Evolutionary conservation across 1,284 basidiomycete genomes (phyloP), one percentile per base, ranked within the genome.

Genomic region (Melampsora americana): DNA sequence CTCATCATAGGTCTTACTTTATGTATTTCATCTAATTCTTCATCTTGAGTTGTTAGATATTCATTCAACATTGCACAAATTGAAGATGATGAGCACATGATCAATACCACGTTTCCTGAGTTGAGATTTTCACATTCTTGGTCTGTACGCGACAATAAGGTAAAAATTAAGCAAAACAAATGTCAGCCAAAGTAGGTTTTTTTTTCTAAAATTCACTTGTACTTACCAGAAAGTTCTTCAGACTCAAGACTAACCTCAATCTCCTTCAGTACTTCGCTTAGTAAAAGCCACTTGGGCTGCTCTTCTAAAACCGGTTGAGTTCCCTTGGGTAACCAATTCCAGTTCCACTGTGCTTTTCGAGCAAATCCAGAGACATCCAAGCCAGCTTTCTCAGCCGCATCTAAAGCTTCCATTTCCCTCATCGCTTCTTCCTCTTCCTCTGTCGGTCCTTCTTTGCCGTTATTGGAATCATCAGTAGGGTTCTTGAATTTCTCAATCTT

Each of bases 271-370:
- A 96, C 87, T 16, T 94, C 92, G 0, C 89, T 88, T 3, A 99
- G 84, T 3, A 97, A 83, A 69, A 87, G 87, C 95, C 96, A 99
- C 82, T 99, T 99, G 0, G 95, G 95, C 53, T 92, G 87, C 82
- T 97, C 95, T 82, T 99, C 95, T 23, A 99, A 85, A 0, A 94
- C 88, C 0, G 92, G 91, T 56, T 92, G 89, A 81, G 96, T 90
- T 0, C 89, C 90, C 11, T 88, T 86, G 0, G 93, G 91, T 12
- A 94, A 80, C 89, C 92, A 92, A 48, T 35, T 48, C 46, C 76
- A 78, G 28, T 46, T 69, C n/a, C 28, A 23, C 28, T 23, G 23
- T 6, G 53, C 23, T n/a, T 3, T 26, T 23, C 53, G 53, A 12
- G 28, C 53, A 23, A 53, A 64, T 14, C 6, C 30, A 26, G 73